A percentile compares a stretch with the other conserved stretches of the same genome.
Conservation (phyloP, 2,329 filamentous ascomycete species). For the Apiospora arundinis region DNA sequence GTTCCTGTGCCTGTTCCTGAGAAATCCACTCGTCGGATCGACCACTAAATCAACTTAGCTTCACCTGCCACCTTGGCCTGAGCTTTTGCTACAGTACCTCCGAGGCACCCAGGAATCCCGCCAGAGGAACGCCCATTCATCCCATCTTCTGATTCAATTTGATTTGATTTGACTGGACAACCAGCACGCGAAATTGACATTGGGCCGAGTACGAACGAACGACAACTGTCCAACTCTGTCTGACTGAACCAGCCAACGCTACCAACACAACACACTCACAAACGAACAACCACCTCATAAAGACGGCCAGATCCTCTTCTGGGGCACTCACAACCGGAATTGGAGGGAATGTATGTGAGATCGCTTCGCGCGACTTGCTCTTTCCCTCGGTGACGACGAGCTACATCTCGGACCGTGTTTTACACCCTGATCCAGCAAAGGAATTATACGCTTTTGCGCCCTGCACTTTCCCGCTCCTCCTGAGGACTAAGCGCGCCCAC, state of each 20-base stretch:
- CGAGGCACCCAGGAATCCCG: background rate
- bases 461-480: slow-evolving; percentile 6
- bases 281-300: background rate
- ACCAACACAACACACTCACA: background rate
- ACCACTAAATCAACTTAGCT: slow-evolving; percentile 7
- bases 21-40: slow-evolving; percentile 9
- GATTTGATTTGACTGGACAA: slow-evolving; percentile 10
- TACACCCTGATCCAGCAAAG: slow-evolving; percentile 17
- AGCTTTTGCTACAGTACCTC: background rate
- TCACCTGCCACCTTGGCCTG: slow-evolving; percentile 8
- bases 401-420: slow-evolving; percentile 16
- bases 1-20: background rate
- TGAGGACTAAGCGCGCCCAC: slow-evolving; percentile 6
- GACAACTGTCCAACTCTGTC: background rate
- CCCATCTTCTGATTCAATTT: slow-evolving; percentile 12
- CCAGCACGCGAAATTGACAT: background rate
- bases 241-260: too few species aligned
- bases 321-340: background rate
- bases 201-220: background rate
- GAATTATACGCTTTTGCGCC: slow-evolving; percentile 2
- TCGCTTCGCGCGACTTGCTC: slow-evolving; percentile 17
- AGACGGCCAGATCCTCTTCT: background rate
- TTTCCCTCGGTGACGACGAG: slow-evolving; percentile 19
- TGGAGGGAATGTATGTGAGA: slow-evolving; percentile 17
- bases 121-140: slow-evolving; percentile 14